Evolutionary conservation across 78 protist species (phyloP).

Genomic region (Paratrimastix pyriformis): DNA sequence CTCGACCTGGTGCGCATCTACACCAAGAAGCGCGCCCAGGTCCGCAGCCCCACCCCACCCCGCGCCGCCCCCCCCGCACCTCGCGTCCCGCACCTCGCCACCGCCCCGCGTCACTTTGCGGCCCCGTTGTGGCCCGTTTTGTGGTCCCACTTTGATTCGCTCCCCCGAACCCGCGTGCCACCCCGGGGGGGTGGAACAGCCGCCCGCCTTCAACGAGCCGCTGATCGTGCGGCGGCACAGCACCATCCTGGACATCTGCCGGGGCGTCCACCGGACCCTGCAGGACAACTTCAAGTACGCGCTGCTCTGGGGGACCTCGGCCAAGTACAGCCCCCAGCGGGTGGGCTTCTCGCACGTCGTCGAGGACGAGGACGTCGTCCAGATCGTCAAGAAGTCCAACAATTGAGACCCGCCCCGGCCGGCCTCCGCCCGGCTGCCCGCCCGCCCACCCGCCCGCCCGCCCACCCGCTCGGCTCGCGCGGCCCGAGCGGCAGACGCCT

Average conservation of each 20-base stretch:
- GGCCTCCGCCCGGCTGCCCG: no score
- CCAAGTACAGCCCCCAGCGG: slow-evolving; percentile 57
- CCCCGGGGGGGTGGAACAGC: no score
- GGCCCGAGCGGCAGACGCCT: no score
- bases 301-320: slow-evolving; percentile 49
- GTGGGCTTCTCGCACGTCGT: slow-evolving; percentile 46
- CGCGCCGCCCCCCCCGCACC: not conserved
- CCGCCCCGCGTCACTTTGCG: no score
- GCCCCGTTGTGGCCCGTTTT: no score
- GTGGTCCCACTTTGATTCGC: no score
- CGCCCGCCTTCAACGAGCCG: not conserved
- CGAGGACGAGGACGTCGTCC: slow-evolving; percentile 68
- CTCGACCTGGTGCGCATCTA: slow-evolving; percentile 54
- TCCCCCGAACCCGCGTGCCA: no score
- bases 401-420: no score
- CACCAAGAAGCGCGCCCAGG: slow-evolving; percentile 46
- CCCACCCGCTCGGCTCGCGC: no score
- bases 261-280: not conserved
- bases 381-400: slow-evolving; percentile 31
- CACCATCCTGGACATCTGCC: slow-evolving; percentile 22
- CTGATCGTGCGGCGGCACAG: not conserved
- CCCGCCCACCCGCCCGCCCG: no score
- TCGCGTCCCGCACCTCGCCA: no score
- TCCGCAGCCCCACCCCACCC: slow-evolving; percentile 6
- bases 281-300: slow-evolving; percentile 1